Percentiles rank a stretch among this genome's conserved stretches.
These are phyloP conservation scores for Pseudozyma hubeiensis DNA, from an alignment of 1,284 basidiomycete species.

Conservation along the genomic window DNA sequence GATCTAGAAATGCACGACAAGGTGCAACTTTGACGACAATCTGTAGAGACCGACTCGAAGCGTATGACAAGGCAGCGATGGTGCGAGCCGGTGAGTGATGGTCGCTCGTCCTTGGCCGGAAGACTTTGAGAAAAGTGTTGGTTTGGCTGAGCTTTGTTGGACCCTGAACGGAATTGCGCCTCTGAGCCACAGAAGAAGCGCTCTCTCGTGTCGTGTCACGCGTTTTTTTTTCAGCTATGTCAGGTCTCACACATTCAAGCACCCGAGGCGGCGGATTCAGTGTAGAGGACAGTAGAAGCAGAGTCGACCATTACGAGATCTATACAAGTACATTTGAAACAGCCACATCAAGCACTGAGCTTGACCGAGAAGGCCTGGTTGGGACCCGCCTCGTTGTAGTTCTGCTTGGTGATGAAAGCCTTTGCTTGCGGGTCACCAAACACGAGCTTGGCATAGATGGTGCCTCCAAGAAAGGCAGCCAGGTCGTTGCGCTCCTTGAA, in stretches of 20 bases:
- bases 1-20: too few species aligned
- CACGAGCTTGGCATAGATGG: constrained; percentile 66
- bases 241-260: constrained; percentile 2
- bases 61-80: background rate
- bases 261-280: background rate
- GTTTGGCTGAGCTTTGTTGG: constrained; percentile 10
- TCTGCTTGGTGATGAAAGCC: constrained; percentile 63
- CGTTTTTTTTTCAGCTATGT: constrained; percentile 7
- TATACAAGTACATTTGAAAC: constrained; percentile 29
- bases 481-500: constrained; percentile 67
- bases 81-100: background rate
- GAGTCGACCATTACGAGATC: constrained; percentile 14
- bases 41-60: background rate
- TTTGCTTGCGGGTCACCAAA: constrained; percentile 62
- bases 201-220: constrained; percentile 44
- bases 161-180: constrained; percentile 12
- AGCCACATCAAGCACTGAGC: constrained; percentile 12
- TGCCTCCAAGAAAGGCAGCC: constrained; percentile 64
- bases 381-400: constrained; percentile 65
- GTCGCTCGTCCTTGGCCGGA: background rate
- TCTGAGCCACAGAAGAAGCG: too few species aligned
- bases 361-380: constrained; percentile 47
- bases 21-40: too few species aligned
- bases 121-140: constrained; percentile 25
- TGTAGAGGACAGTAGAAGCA: background rate